Percentiles rank a stretch among this genome's conserved stretches.
Evolutionary conservation across 2,329 filamentous ascomycete genomes (phyloP).

Genomic region (Exophiala lecanii-corni): DNA sequence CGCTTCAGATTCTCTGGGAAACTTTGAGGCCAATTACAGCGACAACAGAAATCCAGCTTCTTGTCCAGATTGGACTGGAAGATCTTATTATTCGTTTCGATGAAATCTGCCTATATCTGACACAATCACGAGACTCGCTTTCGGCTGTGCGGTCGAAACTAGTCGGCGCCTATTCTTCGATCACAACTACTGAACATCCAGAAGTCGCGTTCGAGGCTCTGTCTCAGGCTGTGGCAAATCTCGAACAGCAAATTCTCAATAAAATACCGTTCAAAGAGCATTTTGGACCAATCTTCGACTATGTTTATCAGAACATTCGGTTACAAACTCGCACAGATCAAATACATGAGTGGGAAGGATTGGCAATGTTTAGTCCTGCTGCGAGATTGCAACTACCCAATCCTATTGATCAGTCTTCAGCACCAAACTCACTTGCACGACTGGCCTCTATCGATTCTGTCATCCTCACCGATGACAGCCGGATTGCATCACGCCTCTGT

Average conservation of each 20-base stretch:
- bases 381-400: neutral
- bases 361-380: conserved; percentile 13
- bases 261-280: conserved; percentile 11
- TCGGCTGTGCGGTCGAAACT: conserved; percentile 25
- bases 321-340: neutral
- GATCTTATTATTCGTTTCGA: conserved; percentile 45
- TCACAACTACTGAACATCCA: conserved; percentile 8
- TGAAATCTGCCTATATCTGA: conserved; percentile 26
- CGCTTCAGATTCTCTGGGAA: conserved; percentile 25
- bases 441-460: conserved; percentile 11
- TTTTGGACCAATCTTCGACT: conserved; percentile 11
- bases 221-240: conserved; percentile 8
- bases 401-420: conserved; percentile 2
- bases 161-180: conserved; percentile 30
- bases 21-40: conserved; percentile 22
- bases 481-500: conserved; percentile 5
- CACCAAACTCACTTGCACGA: conserved; percentile 7
- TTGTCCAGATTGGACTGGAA: conserved; percentile 40
- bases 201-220: conserved; percentile 9
- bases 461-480: conserved; percentile 3
- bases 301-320: conserved; percentile 7
- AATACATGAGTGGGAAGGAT: conserved; percentile 1
- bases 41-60: conserved; percentile 30
- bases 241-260: conserved; percentile 12
- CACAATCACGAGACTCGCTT: conserved; percentile 35